These are phyloP conservation scores for Coprinopsis sp. DNA, from an alignment of 768 basidiomycete species.

Conservation along the genomic window DNA sequence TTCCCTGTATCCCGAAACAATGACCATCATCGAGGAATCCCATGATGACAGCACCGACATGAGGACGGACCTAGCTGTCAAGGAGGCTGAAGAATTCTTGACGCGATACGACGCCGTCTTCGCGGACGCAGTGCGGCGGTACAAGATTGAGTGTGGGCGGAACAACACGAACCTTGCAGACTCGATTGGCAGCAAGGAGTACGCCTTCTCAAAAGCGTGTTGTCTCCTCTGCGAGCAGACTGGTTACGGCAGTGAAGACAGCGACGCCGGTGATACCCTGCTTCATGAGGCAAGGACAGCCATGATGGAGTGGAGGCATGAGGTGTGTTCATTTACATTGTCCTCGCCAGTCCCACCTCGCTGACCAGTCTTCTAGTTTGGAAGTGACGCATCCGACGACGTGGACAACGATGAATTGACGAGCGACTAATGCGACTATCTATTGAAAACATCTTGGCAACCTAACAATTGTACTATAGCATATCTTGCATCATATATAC, in stretches of 20 bases:
- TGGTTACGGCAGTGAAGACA: conserved; percentile 37
- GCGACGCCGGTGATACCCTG: conserved; percentile 36
- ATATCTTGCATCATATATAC: no score
- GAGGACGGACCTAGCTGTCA: conserved; percentile 34
- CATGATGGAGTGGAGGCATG: conserved; percentile 38
- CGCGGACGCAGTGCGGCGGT: conserved; percentile 31
- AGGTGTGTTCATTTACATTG: conserved; percentile 19
- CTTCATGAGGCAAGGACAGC: conserved; percentile 32
- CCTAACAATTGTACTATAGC: no score
- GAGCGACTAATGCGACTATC: conserved; percentile 9
- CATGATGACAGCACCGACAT: conserved; percentile 37
- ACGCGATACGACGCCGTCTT: conserved; percentile 33
- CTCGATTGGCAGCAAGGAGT: conserved; percentile 33
- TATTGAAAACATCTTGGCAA: no score
- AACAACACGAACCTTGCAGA: conserved; percentile 28
- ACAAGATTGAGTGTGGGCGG: conserved; percentile 35
- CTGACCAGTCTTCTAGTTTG: neutral
- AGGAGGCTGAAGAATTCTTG: conserved; percentile 30
- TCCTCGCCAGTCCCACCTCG: neutral
- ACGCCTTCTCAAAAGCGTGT: conserved; percentile 34
- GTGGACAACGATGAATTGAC: conserved; percentile 5
- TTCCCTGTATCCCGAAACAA: conserved; percentile 30
- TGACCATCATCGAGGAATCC: conserved; percentile 42
- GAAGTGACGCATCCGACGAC: neutral
- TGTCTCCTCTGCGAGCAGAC: conserved; percentile 45